phyloP scores from a whole-genome alignment of 495 filamentous ascomycete species.

The Hypoxylon lienhwacheense region DNA sequence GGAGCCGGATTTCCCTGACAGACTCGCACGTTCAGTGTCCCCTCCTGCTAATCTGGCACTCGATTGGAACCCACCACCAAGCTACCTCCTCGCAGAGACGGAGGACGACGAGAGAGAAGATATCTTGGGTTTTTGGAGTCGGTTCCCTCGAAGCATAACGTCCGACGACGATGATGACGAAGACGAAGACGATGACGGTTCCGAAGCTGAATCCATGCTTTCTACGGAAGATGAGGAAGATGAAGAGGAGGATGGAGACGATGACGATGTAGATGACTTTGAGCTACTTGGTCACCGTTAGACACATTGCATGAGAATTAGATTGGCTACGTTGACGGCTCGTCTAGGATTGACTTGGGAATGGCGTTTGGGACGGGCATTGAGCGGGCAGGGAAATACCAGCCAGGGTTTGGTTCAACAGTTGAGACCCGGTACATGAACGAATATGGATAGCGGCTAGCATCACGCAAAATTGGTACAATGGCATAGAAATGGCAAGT shows the following conservation, averaged over 20 bases:
- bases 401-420: constrained; percentile 14
- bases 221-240: constrained; percentile 49
- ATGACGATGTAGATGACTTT: constrained; percentile 62
- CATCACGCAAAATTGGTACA: constrained; percentile 26
- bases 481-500: constrained; percentile 14
- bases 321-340: no score
- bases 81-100: constrained; percentile 33
- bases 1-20: constrained; percentile 40
- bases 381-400: constrained; percentile 24
- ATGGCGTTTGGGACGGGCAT: constrained; percentile 26
- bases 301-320: constrained; percentile 24
- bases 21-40: constrained; percentile 45
- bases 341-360: constrained; percentile 29
- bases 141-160: constrained; percentile 39
- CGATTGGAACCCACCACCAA: constrained; percentile 21
- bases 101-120: constrained; percentile 58
- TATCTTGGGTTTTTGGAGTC: constrained; percentile 67
- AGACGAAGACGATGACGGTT: constrained; percentile 44
- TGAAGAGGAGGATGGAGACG: constrained; percentile 56
- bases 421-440: constrained; percentile 8
- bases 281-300: constrained; percentile 73
- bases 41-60: constrained; percentile 30
- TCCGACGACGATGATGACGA: constrained; percentile 44
- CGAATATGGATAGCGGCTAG: constrained; percentile 1
- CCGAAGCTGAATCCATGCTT: constrained; percentile 43